Evolutionary conservation across 805 yeast species (phyloP).

Genomic region (Candida sonorensis): DNA sequence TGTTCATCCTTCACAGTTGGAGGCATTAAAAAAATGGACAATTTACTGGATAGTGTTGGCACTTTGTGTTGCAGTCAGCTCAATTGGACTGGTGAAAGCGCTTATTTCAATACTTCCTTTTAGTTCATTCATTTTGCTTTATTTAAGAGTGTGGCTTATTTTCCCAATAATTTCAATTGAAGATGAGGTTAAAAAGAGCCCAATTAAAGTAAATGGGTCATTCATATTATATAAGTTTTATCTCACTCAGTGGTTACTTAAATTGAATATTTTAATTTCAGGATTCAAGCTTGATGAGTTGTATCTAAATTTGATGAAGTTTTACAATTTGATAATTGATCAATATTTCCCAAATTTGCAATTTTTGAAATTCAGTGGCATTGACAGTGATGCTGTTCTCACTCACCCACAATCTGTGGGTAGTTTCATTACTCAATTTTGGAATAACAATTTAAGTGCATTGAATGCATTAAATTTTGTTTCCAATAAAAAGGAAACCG

Average conservation of each 20-base stretch:
- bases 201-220: constrained; percentile 44
- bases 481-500: no score
- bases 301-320: constrained; percentile 1
- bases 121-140: constrained; percentile 39
- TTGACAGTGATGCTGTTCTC: background rate
- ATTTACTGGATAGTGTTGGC: constrained; percentile 65
- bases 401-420: no score
- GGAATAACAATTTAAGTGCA: no score
- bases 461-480: no score
- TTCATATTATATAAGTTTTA: constrained; percentile 39
- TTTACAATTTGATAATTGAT: constrained; percentile 12
- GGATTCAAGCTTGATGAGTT: constrained; percentile 11
- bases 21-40: constrained; percentile 29
- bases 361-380: constrained; percentile 6
- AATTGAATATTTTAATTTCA: constrained; percentile 14
- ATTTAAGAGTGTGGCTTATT: constrained; percentile 54
- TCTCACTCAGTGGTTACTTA: constrained; percentile 48
- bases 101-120: constrained; percentile 50
- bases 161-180: constrained; percentile 30
- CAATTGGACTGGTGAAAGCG: constrained; percentile 25
- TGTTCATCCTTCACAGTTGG: background rate
- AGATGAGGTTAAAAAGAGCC: constrained; percentile 3
- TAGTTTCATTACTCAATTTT: no score
- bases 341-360: constrained; percentile 5
- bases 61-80: constrained; percentile 15